Evolutionary conservation across 371 early-diverging fungal species (phyloP).

Genomic region (Apophysomyces elegans): DNA sequence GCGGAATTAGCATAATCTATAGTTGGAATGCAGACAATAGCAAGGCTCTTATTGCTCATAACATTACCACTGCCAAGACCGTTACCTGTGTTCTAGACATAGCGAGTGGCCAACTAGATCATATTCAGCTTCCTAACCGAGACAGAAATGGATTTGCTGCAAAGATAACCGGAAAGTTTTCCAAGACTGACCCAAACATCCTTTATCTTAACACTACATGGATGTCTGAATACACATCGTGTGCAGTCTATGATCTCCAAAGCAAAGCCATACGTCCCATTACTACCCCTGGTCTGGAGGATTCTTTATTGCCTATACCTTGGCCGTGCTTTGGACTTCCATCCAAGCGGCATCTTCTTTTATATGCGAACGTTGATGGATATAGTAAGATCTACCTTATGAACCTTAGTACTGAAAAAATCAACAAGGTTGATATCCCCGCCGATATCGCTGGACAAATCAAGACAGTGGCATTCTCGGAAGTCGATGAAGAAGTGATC

Average conservation of each 20-base stretch:
- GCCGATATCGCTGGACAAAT: constrained; percentile 1
- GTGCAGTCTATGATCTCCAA: not conserved
- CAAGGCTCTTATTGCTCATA: not conserved
- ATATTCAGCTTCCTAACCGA: constrained; percentile 7
- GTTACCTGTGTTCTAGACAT: constrained; percentile 1
- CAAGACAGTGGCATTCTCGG: not conserved
- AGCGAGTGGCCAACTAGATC: not conserved
- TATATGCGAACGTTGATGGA: not conserved
- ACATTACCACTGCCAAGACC: not conserved
- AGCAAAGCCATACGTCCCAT: constrained; percentile 10
- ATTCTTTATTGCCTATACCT: constrained; percentile 2
- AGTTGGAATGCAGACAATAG: not conserved
- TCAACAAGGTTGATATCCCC: constrained; percentile 9
- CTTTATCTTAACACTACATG: constrained; percentile 12
- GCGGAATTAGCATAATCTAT: not conserved
- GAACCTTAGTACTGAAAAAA: constrained; percentile 9
- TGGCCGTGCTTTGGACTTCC: not conserved
- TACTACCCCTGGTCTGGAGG: constrained; percentile 5
- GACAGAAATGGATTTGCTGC: not conserved
- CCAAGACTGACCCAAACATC: constrained; percentile 12
- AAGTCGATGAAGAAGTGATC: not conserved
- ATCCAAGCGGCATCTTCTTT: not conserved
- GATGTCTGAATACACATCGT: constrained; percentile 16
- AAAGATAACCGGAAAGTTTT: constrained; percentile 5
- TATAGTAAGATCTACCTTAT: not conserved